A percentile compares a stretch with the other conserved stretches of the same genome.
phyloP scores from a whole-genome alignment of 176 grass and related monocot species.

The Avena eriantha region DNA sequence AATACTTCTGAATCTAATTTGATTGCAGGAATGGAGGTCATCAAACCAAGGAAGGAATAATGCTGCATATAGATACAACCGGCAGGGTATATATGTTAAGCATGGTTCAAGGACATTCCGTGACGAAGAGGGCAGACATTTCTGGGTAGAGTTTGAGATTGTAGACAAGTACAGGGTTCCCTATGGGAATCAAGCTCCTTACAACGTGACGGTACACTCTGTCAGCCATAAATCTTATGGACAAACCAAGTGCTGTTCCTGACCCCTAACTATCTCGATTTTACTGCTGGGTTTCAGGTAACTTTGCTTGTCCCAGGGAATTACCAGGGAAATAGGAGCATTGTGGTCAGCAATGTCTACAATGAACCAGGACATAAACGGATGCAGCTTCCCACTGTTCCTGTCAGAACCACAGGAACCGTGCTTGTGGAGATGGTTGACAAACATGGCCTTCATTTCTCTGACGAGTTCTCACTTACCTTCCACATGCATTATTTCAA shows the following conservation, averaged over 20 bases:
- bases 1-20: constrained; percentile 25
- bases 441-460: constrained; percentile 90
- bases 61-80: constrained; percentile 68
- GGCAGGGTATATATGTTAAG: constrained; percentile 71
- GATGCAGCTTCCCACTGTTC: constrained; percentile 92
- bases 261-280: not conserved
- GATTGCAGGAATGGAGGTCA: constrained; percentile 85
- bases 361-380: constrained; percentile 72
- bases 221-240: not conserved
- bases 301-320: constrained; percentile 93
- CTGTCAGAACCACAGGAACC: constrained; percentile 89
- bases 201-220: constrained; percentile 87
- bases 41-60: constrained; percentile 88
- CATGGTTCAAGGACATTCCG: constrained; percentile 78
- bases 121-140: constrained; percentile 94
- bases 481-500: constrained; percentile 98
- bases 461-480: constrained; percentile 92
- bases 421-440: constrained; percentile 88
- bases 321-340: constrained; percentile 90
- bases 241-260: constrained; percentile 33
- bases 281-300: constrained; percentile 60
- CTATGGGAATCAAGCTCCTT: constrained; percentile 86
- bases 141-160: constrained; percentile 91
- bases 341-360: constrained; percentile 65
- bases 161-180: constrained; percentile 86